These are phyloP conservation scores for Neurospora intermedia DNA, from an alignment of 495 filamentous ascomycete genomes.

Conservation along the genomic window DNA sequence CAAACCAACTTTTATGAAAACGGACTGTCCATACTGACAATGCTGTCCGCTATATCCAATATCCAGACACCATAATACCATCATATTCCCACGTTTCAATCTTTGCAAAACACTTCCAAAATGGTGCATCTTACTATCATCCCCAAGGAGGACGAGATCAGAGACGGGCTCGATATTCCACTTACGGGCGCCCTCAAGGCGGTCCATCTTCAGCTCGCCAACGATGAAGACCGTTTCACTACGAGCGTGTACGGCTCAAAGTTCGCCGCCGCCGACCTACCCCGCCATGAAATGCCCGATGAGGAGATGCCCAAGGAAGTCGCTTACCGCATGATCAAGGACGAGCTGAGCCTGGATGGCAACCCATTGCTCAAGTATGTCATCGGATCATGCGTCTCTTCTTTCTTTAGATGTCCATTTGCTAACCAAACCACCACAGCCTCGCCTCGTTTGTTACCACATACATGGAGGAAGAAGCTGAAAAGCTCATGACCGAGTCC, in stretches of 20 bases:
- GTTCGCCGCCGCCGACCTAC: slow-evolving; percentile 69
- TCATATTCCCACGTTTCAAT: neutral
- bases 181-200: slow-evolving; percentile 35
- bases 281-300: slow-evolving; percentile 81
- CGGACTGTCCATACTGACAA: neutral
- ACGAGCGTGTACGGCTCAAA: slow-evolving; percentile 75
- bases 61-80: neutral
- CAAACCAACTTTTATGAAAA: neutral
- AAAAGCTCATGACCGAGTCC: slow-evolving; percentile 80
- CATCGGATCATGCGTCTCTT: neutral
- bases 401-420: neutral
- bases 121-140: slow-evolving; percentile 62
- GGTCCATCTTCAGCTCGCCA: slow-evolving; percentile 32
- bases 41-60: neutral
- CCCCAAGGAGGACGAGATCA: slow-evolving; percentile 37
- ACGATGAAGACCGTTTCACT: slow-evolving; percentile 51
- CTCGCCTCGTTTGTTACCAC: slow-evolving; percentile 77
- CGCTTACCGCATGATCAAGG: slow-evolving; percentile 93
- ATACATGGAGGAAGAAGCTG: slow-evolving; percentile 86
- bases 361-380: slow-evolving; percentile 77
- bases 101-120: slow-evolving; percentile 12
- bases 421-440: slow-evolving; percentile 26
- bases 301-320: slow-evolving; percentile 76
- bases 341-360: slow-evolving; percentile 82
- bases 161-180: slow-evolving; percentile 16